Evolutionary conservation across 768 basidiomycete species (phyloP), one percentile per base, ranked within the genome.

Genomic region (Hydnomerulius pinastri): DNA sequence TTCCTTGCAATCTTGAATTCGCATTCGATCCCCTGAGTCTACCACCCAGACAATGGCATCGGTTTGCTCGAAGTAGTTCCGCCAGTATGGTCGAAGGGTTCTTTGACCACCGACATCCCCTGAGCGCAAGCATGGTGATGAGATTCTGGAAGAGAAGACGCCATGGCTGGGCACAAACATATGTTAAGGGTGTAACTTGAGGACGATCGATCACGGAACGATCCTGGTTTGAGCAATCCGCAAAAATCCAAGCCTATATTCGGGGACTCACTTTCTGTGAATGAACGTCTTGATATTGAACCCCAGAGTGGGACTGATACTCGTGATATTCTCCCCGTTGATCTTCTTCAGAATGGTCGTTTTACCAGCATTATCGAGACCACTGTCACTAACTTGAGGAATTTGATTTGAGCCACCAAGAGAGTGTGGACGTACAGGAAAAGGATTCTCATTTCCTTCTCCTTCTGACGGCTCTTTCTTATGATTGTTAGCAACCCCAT

Each of bases 31-130:
- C 30, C 88, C 82, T 0, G 94, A 96, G 73, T 99, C 97, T 35
- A 99, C 95, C 15, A 99, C 96, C 97, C 97, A 99, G 28, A 98
- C 93, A 37, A 99, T 77, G 6, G 90, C 96, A 70, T 98, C 97
- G 9, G 97, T 98, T 71, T 94, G 92, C 70, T 99, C 97, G 59
- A 98, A 98, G 72, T 98, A 98, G 69, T 98, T 99, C 21, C 92
- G 77, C 97, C 97, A 99, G 69, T 98, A 98, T 6, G 97, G 96
- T 25, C 97, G 82, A 44, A 99, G 83, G 0, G 92, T 95, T 50
- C 87, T 84, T 69, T 99, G 97, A 20, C 97, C 96, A 29, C 97
- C 97, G 29, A 98, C 93, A 67, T 99, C 97, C 97, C 96, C 95
- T 98, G 60, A 50, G 46, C 46, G 27, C 64, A 90, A 87, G 90